These are phyloP conservation scores for Neophaeococcomyces mojaviensis DNA, from an alignment of 2,329 filamentous ascomycete genomes.

Conservation along the genomic window DNA sequence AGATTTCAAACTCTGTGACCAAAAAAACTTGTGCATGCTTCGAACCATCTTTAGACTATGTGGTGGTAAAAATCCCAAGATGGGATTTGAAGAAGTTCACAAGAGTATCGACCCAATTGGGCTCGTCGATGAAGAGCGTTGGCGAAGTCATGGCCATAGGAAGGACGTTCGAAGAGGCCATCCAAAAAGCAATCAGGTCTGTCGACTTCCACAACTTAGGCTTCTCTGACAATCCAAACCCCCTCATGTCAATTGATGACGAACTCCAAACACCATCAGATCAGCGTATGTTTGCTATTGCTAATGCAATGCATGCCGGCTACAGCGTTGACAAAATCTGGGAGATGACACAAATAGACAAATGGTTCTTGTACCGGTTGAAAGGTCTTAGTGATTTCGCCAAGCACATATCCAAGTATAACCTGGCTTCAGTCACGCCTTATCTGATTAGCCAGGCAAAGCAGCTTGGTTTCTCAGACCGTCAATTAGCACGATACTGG, in stretches of 20 bases:
- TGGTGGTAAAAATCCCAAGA: slow-evolving; percentile 96
- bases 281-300: slow-evolving; percentile 93
- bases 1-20: slow-evolving; percentile 93
- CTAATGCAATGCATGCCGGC: slow-evolving; percentile 90
- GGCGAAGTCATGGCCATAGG: slow-evolving; percentile 99
- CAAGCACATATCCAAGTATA: slow-evolving; percentile 65
- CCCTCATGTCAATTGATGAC: slow-evolving; percentile 90
- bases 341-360: slow-evolving; percentile 97
- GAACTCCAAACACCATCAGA: slow-evolving; percentile 96
- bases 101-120: slow-evolving; percentile 87
- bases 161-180: slow-evolving; percentile 92
- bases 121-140: slow-evolving; percentile 99
- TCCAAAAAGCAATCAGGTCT: slow-evolving; percentile 93
- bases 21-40: slow-evolving; percentile 96
- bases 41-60: slow-evolving; percentile 95
- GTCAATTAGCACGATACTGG: slow-evolving; percentile 89
- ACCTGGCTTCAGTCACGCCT: slow-evolving; percentile 56
- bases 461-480: slow-evolving; percentile 87
- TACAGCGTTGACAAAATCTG: slow-evolving; percentile 96
- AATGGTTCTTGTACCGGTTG: slow-evolving; percentile 92
- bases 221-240: slow-evolving; percentile 75
- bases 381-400: slow-evolving; percentile 86
- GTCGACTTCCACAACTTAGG: slow-evolving; percentile 94
- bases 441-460: slow-evolving; percentile 75
- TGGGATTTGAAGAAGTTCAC: slow-evolving; percentile 99